Evolutionary conservation across 2,329 filamentous ascomycete genomes (phyloP).

Genomic region (Beauveria sp.): DNA sequence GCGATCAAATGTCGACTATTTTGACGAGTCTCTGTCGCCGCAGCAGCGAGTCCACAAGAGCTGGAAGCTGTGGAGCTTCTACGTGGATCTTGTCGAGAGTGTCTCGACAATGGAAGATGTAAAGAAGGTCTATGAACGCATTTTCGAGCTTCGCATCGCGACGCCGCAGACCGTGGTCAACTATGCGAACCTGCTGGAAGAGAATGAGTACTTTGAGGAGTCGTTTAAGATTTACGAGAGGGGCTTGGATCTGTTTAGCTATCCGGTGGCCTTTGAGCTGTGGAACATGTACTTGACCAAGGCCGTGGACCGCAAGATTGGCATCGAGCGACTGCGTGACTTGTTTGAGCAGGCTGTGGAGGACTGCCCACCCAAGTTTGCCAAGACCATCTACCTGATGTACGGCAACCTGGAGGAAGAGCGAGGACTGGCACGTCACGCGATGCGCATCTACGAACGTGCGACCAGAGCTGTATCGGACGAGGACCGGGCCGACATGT

Average conservation of each 20-base stretch:
- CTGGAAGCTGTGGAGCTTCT: constrained; percentile 99
- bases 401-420: constrained; percentile 97
- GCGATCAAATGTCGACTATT: constrained; percentile 96
- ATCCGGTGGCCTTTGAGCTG: constrained; percentile 94
- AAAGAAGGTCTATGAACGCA: constrained; percentile 88
- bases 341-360: constrained; percentile 96
- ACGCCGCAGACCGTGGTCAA: constrained; percentile 98
- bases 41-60: constrained; percentile 98
- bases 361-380: constrained; percentile 89
- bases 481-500: constrained; percentile 94
- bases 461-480: constrained; percentile 91
- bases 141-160: constrained; percentile 95
- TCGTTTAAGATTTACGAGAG: constrained; percentile 97
- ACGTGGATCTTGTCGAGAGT: constrained; percentile 94
- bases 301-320: constrained; percentile 90
- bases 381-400: constrained; percentile 94
- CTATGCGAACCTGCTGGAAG: constrained; percentile 91
- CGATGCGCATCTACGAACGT: constrained; percentile 98
- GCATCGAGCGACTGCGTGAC: constrained; percentile 87
- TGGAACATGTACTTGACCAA: constrained; percentile 99
- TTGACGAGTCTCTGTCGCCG: constrained; percentile 86
- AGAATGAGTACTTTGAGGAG: constrained; percentile 92
- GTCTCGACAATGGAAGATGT: constrained; percentile 88
- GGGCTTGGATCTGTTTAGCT: constrained; percentile 95
- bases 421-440: constrained; percentile 84